phyloP scores from a whole-genome alignment of 2,329 filamentous ascomycete species.

The Zalaria sp. region DNA sequence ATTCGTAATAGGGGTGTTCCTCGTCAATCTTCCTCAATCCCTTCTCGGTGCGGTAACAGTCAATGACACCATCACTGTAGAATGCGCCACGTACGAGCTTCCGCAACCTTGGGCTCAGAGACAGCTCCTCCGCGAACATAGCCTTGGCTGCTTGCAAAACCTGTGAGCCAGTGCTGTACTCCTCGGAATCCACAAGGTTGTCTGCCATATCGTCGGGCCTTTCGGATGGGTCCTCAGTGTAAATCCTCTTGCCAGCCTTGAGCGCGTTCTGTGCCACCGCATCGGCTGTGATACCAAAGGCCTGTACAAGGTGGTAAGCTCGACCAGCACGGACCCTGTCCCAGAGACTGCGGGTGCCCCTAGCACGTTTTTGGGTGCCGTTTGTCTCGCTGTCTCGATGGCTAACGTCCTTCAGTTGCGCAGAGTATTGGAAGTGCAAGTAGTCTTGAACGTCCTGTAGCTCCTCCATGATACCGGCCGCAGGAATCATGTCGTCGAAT shows the following conservation, averaged over 20 bases:
- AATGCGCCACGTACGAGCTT: constrained; percentile 73
- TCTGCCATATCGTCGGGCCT: constrained; percentile 82
- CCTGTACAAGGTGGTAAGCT: constrained; percentile 69
- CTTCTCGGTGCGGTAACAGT: constrained; percentile 85
- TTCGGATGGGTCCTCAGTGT: constrained; percentile 70
- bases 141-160: constrained; percentile 68
- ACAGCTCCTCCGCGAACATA: constrained; percentile 85
- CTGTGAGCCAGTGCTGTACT: constrained; percentile 61
- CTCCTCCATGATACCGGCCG: constrained; percentile 80
- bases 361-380: constrained; percentile 62
- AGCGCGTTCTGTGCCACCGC: constrained; percentile 78
- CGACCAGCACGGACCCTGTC: constrained; percentile 73
- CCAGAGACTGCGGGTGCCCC: constrained; percentile 66
- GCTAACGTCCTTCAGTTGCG: constrained; percentile 68
- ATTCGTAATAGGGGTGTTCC: constrained; percentile 89
- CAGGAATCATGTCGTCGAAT: constrained; percentile 68
- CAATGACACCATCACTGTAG: constrained; percentile 71
- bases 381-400: constrained; percentile 47
- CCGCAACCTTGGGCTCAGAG: constrained; percentile 75
- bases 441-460: constrained; percentile 95
- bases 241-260: constrained; percentile 61
- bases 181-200: constrained; percentile 51
- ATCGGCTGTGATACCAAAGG: constrained; percentile 82
- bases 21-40: constrained; percentile 88
- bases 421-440: constrained; percentile 81